Conservation (phyloP, 805 yeast species). For the Torulaspora maleeae region DNA sequence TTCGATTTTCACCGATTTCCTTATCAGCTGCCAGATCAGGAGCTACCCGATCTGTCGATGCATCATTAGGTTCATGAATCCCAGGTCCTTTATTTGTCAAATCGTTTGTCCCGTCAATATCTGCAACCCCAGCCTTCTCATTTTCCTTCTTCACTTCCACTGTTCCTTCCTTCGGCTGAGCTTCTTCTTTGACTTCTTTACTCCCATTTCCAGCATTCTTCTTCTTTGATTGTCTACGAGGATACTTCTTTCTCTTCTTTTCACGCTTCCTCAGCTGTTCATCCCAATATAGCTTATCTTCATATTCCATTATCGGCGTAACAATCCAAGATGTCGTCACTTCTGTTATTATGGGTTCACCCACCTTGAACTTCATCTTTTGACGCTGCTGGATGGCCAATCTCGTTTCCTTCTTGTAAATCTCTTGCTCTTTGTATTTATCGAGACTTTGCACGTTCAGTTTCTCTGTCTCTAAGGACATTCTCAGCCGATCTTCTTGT, state of each 20-base stretch:
- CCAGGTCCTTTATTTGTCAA: background rate
- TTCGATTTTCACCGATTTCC: no score
- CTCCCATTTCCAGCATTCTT: slow-evolving; percentile 1
- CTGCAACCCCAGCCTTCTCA: background rate
- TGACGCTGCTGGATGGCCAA: slow-evolving; percentile 64
- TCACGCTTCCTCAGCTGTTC: slow-evolving; percentile 40
- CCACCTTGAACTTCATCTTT: slow-evolving; percentile 55
- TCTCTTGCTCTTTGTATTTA: slow-evolving; percentile 78
- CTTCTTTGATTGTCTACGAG: slow-evolving; percentile 42
- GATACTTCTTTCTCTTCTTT: slow-evolving; percentile 42
- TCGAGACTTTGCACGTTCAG: slow-evolving; percentile 68
- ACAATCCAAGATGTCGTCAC: slow-evolving; percentile 36
- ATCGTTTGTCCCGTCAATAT: background rate
- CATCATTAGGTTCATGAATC: background rate
- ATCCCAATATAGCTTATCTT: slow-evolving; percentile 42
- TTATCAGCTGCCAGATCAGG: no score
- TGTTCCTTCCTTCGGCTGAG: slow-evolving; percentile 1
- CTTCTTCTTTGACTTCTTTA: background rate
- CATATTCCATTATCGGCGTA: slow-evolving; percentile 61
- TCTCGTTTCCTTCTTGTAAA: slow-evolving; percentile 71
- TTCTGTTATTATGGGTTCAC: slow-evolving; percentile 24
- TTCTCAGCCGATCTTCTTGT: slow-evolving; percentile 49
- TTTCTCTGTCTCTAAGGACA: slow-evolving; percentile 82
- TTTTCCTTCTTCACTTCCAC: background rate
- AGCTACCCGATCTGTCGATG: no score